Evolutionary conservation across 768 basidiomycete species (phyloP).

Genomic region (Coprinellus micaceus): DNA sequence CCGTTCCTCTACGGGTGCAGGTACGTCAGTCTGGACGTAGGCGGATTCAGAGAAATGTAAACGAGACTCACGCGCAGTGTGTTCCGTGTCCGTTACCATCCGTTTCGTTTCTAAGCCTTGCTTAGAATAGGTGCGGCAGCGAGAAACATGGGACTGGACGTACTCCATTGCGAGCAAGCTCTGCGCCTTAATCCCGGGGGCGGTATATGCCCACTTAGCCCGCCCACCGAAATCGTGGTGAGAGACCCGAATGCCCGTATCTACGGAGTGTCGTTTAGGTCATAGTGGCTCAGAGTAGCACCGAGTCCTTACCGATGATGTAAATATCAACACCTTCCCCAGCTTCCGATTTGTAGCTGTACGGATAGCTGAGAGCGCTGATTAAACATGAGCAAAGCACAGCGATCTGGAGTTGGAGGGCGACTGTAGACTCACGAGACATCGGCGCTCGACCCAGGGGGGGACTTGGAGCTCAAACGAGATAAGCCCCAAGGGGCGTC

Average conservation of each 20-base stretch:
- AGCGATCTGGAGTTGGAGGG: neutral
- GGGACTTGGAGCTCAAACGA: constrained; percentile 20
- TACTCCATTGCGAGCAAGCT: too few relatives aligned
- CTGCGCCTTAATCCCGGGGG: too few relatives aligned
- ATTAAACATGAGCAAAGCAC: neutral
- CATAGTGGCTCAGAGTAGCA: too few relatives aligned
- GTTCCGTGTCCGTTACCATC: constrained; percentile 33
- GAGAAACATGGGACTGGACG: too few relatives aligned
- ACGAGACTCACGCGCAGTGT: constrained; percentile 11
- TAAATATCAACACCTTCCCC: constrained; percentile 19
- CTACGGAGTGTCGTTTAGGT: too few relatives aligned
- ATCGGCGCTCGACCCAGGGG: constrained; percentile 9
- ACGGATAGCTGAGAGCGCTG: constrained; percentile 19
- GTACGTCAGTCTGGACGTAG: too few relatives aligned
- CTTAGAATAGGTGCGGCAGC: too few relatives aligned
- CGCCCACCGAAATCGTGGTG: constrained; percentile 33
- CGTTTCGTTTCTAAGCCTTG: too few relatives aligned
- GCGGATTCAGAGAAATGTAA: too few relatives aligned
- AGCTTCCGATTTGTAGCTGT: constrained; percentile 12
- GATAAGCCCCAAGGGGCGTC: constrained; percentile 31
- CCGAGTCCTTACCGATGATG: constrained; percentile 14
- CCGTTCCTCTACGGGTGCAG: constrained; percentile 11
- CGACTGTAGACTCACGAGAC: neutral
- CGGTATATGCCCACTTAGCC: constrained; percentile 26
- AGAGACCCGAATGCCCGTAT: constrained; percentile 15